Evolutionary conservation across 148 eudicot species (phyloP), one percentile per base, ranked within the genome.

Genomic region (Rhododendron simsii): DNA sequence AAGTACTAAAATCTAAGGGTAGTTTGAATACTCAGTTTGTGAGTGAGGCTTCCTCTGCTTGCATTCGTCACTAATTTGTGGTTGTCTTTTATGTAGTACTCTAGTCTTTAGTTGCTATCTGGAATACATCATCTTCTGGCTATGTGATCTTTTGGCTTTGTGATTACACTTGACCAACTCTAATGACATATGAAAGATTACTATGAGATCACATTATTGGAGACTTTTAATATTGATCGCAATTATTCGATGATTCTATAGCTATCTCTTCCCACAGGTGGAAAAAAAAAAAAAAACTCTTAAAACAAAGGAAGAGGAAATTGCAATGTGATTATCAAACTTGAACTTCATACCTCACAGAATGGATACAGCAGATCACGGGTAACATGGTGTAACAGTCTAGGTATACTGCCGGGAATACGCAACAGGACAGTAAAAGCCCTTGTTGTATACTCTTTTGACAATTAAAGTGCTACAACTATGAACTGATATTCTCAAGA

Each of bases 151-250:
- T 73, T 73, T 33, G 77, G 78, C 23, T 37, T 6, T 74, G n/a
- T 74, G 11, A 37, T 74, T 37, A 35, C 47, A 75, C 48, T 75
- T 75, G 79, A 39, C 79, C 79, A 75, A 75, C 79, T 75, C 79
- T 75, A 75, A 37, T 75, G 79, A 75, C 79, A 75, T 75, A 75
- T 16, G n/a, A 75, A 75, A 75, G 79, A 75, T 75, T 39, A 35
- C n/a, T 33, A 39, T 75, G 47, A 75, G 48, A 13, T 39, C n/a
- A 75, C 47, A 75, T 75, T 39, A 75, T 71, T 75, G 79, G 26
- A 75, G 79, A 8, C n/a, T 75, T 35, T 7, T 26, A 41, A 41
- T 41, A 41, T 35, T 35, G 39, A 75, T 75, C 12, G 12, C n/a
- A 39, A 15, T 37, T 39, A 18, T 20, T 75, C 10, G 1, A 18